Conservation (phyloP, 202 grass and related monocot genomes). For the Schoenoplectus tabernaemontani region DNA sequence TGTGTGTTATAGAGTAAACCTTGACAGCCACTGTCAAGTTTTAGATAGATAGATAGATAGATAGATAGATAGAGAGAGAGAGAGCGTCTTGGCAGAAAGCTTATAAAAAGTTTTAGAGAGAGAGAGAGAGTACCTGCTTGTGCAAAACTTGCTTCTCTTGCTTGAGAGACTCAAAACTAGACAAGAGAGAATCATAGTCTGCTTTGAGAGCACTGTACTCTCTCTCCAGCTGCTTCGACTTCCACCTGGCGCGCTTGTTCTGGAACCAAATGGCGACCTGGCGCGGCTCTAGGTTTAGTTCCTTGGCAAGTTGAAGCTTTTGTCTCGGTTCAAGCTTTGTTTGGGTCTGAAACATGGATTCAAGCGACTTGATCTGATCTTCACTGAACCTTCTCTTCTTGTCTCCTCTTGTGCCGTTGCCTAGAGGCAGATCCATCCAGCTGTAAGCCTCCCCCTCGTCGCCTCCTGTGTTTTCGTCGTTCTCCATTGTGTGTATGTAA, state of each 20-base stretch:
- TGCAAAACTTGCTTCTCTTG: constrained; percentile 75
- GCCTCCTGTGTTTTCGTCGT: constrained; percentile 12
- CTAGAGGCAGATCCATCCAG: constrained; percentile 30
- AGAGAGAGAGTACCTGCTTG: constrained; percentile 37
- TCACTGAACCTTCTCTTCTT: constrained; percentile 91
- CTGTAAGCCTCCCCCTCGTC: constrained; percentile 13
- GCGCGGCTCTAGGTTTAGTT: constrained; percentile 81
- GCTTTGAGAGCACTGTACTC: constrained; percentile 62
- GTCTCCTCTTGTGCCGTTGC: constrained; percentile 24
- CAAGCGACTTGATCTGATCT: constrained; percentile 97
- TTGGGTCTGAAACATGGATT: constrained; percentile 96
- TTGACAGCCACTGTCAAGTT: constrained; percentile 13
- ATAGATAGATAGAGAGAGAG: too few species aligned
- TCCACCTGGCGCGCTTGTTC: constrained; percentile 97
- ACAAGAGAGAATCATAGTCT: constrained; percentile 72
- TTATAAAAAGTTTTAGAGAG: background rate
- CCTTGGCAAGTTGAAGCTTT: constrained; percentile 93
- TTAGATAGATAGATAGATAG: too few species aligned
- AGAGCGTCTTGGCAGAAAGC: background rate
- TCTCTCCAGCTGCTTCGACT: constrained; percentile 96
- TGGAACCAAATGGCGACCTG: constrained; percentile 99
- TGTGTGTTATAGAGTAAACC: too few species aligned
- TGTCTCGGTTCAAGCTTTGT: constrained; percentile 89
- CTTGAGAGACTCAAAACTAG: constrained; percentile 77
- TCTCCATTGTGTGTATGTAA: constrained; percentile 23